phyloP scores from a whole-genome alignment of 805 yeast species.

The Lipomyces chichibuensis region DNA sequence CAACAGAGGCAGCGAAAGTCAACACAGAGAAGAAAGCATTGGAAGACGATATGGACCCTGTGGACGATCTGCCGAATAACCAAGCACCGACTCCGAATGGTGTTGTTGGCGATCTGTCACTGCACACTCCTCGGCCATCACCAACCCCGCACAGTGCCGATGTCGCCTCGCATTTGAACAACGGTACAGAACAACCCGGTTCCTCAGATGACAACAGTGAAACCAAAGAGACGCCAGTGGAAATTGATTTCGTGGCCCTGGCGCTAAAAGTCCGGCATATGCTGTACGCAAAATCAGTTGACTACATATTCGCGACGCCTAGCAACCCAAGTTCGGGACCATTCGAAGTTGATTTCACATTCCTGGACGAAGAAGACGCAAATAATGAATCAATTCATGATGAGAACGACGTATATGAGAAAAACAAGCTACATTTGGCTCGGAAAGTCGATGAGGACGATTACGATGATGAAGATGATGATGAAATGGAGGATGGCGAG shows the following conservation, averaged over 20 bases:
- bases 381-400: neutral
- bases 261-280: constrained; percentile 49
- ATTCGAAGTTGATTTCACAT: constrained; percentile 36
- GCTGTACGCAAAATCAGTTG: constrained; percentile 46
- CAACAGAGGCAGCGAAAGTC: constrained; percentile 9
- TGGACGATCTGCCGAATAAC: neutral
- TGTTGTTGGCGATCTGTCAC: neutral
- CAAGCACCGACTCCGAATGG: neutral
- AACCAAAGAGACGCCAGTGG: constrained; percentile 4
- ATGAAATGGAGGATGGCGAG: constrained; percentile 41
- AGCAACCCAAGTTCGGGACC: constrained; percentile 21
- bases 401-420: constrained; percentile 2
- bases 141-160: constrained; percentile 7
- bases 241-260: constrained; percentile 42
- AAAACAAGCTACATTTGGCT: constrained; percentile 14
- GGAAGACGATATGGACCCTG: neutral
- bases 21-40: neutral
- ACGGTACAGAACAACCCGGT: neutral
- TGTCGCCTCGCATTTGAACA: neutral
- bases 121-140: constrained; percentile 18
- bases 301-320: constrained; percentile 38
- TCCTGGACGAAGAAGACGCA: constrained; percentile 37
- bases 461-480: constrained; percentile 48
- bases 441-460: constrained; percentile 36
- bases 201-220: neutral